phyloP scores from a whole-genome alignment of 2,329 filamentous ascomycete genomes.

The Penicillium sp. region DNA sequence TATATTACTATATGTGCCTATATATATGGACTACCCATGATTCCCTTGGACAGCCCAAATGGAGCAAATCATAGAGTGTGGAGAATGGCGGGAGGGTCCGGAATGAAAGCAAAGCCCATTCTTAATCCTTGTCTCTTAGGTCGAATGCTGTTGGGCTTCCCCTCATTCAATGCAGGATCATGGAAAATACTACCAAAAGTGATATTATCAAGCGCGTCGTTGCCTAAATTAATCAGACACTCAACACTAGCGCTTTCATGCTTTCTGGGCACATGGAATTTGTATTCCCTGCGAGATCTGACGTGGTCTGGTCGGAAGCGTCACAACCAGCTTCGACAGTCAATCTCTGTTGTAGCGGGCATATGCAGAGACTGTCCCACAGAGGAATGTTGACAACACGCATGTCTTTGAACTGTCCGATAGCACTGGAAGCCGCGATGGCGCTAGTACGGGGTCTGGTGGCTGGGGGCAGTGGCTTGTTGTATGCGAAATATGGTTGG shows the following conservation, averaged over 20 bases:
- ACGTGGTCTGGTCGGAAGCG: constrained; percentile 2
- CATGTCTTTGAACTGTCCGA: constrained; percentile 1
- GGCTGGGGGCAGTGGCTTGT: not conserved
- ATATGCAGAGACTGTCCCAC: constrained; percentile 9
- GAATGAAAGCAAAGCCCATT: constrained; percentile 5
- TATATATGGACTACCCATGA: not conserved
- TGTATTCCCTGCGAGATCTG: not conserved
- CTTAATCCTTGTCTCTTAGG: not conserved
- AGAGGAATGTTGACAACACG: constrained; percentile 12
- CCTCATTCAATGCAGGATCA: constrained; percentile 16
- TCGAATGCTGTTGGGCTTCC: constrained; percentile 5
- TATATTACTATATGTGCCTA: not conserved
- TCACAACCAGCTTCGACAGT: constrained; percentile 1
- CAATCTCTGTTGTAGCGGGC: not conserved
- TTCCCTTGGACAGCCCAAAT: not conserved
- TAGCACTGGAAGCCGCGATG: constrained; percentile 18
- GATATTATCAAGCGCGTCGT: constrained; percentile 2
- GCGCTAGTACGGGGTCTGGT: constrained; percentile 18
- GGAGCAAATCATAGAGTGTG: not conserved
- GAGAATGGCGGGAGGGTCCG: not conserved
- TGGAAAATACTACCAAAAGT: constrained; percentile 18
- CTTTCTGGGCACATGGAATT: constrained; percentile 1
- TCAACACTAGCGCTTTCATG: not conserved
- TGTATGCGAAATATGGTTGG: not conserved
- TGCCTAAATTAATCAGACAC: constrained; percentile 5